Evolutionary conservation across 495 filamentous ascomycete genomes (phyloP), one percentile per base, ranked within the genome.

Genomic region (Neurospora sublineolata): DNA sequence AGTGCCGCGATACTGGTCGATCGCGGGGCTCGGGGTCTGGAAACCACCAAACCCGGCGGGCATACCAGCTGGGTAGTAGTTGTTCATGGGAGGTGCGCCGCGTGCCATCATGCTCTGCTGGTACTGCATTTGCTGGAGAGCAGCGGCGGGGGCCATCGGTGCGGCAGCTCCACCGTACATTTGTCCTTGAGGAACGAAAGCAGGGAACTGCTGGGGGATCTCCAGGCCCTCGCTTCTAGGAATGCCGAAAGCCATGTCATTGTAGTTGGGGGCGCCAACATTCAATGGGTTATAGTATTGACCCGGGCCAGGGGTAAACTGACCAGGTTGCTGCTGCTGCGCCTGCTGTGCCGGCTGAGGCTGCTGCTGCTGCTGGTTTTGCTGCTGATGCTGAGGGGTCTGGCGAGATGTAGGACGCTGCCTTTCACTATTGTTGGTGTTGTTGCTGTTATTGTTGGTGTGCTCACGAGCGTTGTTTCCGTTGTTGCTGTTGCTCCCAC

Each of bases 171-270:
- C 79, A 38, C 81, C 83, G 77, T 82, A 89, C 79, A 89, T 86
- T 18, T 81, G 77, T 7, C 76, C 83, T 72, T 83, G 83, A 12
- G 84, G 75, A 67, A 82, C 84, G 74, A 85, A 88, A 14, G 82
- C 73, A 3, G 85, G 82, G 77, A 87, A 89, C 11, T 85, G 81
- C 30, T 84, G 79, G 68, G 83, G 83, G 9, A 86, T 82, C 64
- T 90, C 89, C 70, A 87, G 82, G 76, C 84, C 87, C 42, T 86
- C 84, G 40, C 83, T 86, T 60, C 88, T 83, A 71, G 89, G 84
- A 37, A 87, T 82, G 60, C 81, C 79, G 71, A 82, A 85, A 60
- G 81, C 81, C 78, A 86, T 79, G 39, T 86, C 83, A 64, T 64
- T 64, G 73, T 81, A 86, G 71, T 74, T 81, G 39, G 68, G 71